These are phyloP conservation scores for Lumnitzera racemosa DNA, from an alignment of 345 rosid species.

Conservation along the genomic window DNA sequence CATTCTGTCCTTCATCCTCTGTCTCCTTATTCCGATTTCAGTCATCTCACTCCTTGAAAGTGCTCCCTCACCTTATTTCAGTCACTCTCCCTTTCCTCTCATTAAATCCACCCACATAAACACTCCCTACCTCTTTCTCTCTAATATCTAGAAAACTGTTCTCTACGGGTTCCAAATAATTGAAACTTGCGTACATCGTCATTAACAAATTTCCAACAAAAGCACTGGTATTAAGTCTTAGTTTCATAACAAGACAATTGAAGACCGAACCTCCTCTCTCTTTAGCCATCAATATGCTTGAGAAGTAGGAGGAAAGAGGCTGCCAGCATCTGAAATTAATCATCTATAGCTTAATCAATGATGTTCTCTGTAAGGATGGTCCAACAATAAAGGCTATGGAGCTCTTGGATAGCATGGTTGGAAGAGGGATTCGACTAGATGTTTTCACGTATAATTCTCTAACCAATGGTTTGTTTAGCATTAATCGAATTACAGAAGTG, in stretches of 20 bases:
- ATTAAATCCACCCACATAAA: too few relatives aligned
- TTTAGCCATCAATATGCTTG: neutral
- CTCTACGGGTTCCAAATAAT: constrained; percentile 28
- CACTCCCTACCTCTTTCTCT: constrained; percentile 26
- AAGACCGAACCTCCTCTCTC: constrained; percentile 2
- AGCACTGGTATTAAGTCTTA: constrained; percentile 26
- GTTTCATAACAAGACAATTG: constrained; percentile 40
- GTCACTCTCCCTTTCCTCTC: too few relatives aligned
- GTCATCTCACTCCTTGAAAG: too few relatives aligned
- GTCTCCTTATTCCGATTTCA: too few relatives aligned
- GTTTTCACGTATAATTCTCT: constrained; percentile 6
- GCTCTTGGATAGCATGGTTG: too few relatives aligned
- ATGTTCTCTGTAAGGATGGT: too few relatives aligned
- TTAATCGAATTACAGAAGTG: constrained; percentile 15
- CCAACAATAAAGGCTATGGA: too few relatives aligned
- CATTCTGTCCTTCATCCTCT: too few relatives aligned
- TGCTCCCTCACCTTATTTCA: too few relatives aligned
- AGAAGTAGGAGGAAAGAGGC: neutral
- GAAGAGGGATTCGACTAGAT: neutral
- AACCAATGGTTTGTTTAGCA: constrained; percentile 15
- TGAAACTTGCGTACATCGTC: constrained; percentile 41
- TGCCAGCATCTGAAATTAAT: neutral
- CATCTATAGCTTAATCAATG: neutral
- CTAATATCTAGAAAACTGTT: constrained; percentile 27
- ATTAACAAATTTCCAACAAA: constrained; percentile 47